Conservation (phyloP, 75 land plant species). For the Azolla pinnata region DNA sequence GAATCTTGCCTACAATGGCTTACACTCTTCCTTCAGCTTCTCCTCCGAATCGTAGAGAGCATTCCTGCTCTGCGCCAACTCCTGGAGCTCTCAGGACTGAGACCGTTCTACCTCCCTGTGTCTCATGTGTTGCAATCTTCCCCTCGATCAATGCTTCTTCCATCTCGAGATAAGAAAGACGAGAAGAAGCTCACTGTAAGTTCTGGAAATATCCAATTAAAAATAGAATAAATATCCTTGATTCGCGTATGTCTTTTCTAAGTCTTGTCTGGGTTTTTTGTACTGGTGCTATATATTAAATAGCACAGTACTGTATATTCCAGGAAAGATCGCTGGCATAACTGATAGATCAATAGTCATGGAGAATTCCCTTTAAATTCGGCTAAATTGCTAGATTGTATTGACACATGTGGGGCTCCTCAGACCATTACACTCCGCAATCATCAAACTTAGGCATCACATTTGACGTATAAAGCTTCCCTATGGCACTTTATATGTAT, state of each 20-base stretch:
- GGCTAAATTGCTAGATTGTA: no score
- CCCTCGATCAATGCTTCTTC: neutral
- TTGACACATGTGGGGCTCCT: no score
- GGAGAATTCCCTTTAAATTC: no score
- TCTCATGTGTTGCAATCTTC: neutral
- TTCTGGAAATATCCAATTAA: neutral
- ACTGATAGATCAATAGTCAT: no score
- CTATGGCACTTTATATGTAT: no score
- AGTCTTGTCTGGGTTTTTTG: no score
- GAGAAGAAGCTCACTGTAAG: conserved; percentile 6
- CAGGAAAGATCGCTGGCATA: no score
- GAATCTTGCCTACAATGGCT: conserved; percentile 8
- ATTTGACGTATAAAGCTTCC: no score
- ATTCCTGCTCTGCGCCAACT: neutral
- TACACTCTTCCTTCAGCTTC: conserved; percentile 4
- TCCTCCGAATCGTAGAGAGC: neutral
- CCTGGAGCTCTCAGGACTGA: conserved; percentile 6
- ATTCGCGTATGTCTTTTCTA: neutral
- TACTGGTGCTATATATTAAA: no score
- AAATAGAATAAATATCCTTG: neutral
- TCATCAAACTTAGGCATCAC: no score
- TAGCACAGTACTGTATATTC: no score
- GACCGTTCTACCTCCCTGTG: neutral
- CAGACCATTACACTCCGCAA: no score
- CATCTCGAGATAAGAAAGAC: conserved; percentile 1